phyloP scores from a whole-genome alignment of 495 filamentous ascomycete species.

The Glonium stellatum region DNA sequence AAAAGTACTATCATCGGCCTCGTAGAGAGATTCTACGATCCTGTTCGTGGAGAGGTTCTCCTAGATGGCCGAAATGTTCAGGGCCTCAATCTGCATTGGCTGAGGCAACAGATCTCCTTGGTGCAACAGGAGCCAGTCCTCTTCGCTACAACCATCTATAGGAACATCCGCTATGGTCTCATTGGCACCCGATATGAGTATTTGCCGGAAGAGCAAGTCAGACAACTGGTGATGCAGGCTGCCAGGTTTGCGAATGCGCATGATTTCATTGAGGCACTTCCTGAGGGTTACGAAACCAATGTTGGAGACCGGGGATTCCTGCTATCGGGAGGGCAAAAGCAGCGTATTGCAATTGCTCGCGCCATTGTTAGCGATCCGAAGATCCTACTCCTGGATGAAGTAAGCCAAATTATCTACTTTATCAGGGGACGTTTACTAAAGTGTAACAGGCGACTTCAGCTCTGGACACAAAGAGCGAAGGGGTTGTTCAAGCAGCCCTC shows the following conservation, averaged over 20 bases:
- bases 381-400: slow-evolving; percentile 85
- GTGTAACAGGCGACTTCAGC: slow-evolving; percentile 63
- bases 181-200: slow-evolving; percentile 74
- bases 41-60: slow-evolving; percentile 68
- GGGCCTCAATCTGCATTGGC: slow-evolving; percentile 76
- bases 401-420: neutral
- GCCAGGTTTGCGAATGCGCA: slow-evolving; percentile 86
- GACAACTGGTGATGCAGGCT: slow-evolving; percentile 64
- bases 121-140: slow-evolving; percentile 78
- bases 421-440: neutral
- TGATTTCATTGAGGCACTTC: slow-evolving; percentile 71
- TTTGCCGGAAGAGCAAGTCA: slow-evolving; percentile 55
- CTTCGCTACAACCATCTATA: slow-evolving; percentile 76
- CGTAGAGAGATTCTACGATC: slow-evolving; percentile 86
- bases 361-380: slow-evolving; percentile 91
- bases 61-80: slow-evolving; percentile 79
- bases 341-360: slow-evolving; percentile 80
- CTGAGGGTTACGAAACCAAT: slow-evolving; percentile 86
- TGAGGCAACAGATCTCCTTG: slow-evolving; percentile 81
- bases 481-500: slow-evolving; percentile 86
- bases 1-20: slow-evolving; percentile 89
- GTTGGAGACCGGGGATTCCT: slow-evolving; percentile 91
- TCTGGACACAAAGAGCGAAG: slow-evolving; percentile 91
- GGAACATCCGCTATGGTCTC: slow-evolving; percentile 79
- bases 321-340: slow-evolving; percentile 88